Conservation (phyloP, 2,329 filamentous ascomycete species). For the Dothiorella sarmentorum region DNA sequence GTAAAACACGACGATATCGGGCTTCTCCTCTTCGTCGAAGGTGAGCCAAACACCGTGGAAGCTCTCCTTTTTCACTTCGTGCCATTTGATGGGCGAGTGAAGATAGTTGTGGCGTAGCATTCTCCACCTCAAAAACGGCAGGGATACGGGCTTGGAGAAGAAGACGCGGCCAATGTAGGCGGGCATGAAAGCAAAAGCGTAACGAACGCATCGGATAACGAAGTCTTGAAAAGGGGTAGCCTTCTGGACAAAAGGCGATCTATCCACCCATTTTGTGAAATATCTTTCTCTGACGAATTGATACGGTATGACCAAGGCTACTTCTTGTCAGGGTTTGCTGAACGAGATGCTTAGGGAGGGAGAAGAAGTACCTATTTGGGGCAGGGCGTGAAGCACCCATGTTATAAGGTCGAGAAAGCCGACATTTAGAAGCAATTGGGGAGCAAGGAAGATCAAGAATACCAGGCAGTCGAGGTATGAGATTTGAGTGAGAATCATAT, state of each 20-base stretch:
- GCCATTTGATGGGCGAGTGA: constrained; percentile 61
- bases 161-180: constrained; percentile 69
- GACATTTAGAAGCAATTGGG: constrained; percentile 67
- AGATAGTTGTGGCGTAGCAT: constrained; percentile 70
- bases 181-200: constrained; percentile 70
- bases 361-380: constrained; percentile 61
- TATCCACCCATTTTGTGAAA: constrained; percentile 44
- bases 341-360: neutral
- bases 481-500: constrained; percentile 71
- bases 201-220: constrained; percentile 72
- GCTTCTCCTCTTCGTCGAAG: constrained; percentile 55
- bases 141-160: constrained; percentile 68
- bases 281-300: constrained; percentile 58
- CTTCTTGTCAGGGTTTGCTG: constrained; percentile 26
- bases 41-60: constrained; percentile 69
- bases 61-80: constrained; percentile 52
- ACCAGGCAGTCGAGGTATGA: constrained; percentile 72
- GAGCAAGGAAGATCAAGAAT: constrained; percentile 67
- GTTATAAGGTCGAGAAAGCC: constrained; percentile 58
- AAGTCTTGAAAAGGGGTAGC: constrained; percentile 74
- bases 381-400: constrained; percentile 61
- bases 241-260: constrained; percentile 62
- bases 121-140: constrained; percentile 72
- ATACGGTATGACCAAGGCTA: constrained; percentile 58
- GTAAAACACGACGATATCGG: constrained; percentile 80